Evolutionary conservation across 805 yeast genomes (phyloP).

Genomic region (Candida pini): DNA sequence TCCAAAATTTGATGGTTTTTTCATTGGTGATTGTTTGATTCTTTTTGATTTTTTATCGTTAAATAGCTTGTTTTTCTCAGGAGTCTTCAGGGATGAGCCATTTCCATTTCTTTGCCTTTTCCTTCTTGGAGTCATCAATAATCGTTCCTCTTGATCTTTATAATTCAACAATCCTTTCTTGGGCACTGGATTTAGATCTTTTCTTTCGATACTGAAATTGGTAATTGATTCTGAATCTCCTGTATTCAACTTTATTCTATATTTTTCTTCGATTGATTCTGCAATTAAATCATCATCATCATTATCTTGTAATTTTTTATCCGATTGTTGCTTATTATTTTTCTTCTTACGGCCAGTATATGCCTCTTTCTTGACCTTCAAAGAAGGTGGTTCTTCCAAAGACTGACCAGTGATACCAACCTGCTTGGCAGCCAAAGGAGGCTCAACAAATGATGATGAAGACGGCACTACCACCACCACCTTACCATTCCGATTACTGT

Average conservation of each 20-base stretch:
- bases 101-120: conserved; percentile 3
- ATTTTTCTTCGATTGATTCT: conserved; percentile 9
- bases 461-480: too few relatives aligned
- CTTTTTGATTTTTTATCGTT: conserved; percentile 13
- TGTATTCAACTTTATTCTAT: conserved; percentile 27
- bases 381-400: conserved; percentile 61
- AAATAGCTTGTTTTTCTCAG: not conserved
- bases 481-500: too few relatives aligned
- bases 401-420: conserved; percentile 70
- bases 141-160: conserved; percentile 3
- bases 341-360: conserved; percentile 41
- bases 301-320: conserved; percentile 7
- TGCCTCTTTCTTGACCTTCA: conserved; percentile 50
- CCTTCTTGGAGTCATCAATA: conserved; percentile 13
- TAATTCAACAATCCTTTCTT: conserved; percentile 3
- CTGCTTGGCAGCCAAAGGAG: conserved; percentile 46
- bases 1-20: conserved; percentile 9
- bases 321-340: conserved; percentile 11
- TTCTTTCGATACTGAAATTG: conserved; percentile 24
- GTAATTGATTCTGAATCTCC: conserved; percentile 30
- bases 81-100: conserved; percentile 2
- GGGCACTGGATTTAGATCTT: conserved; percentile 10
- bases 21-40: conserved; percentile 18
- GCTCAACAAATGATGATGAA: conserved; percentile 53
- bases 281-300: conserved; percentile 5